A percentile compares a stretch with the other conserved stretches of the same genome.
Evolutionary conservation across 495 filamentous ascomycete genomes (phyloP).

Genomic region (Extremus antarcticus): DNA sequence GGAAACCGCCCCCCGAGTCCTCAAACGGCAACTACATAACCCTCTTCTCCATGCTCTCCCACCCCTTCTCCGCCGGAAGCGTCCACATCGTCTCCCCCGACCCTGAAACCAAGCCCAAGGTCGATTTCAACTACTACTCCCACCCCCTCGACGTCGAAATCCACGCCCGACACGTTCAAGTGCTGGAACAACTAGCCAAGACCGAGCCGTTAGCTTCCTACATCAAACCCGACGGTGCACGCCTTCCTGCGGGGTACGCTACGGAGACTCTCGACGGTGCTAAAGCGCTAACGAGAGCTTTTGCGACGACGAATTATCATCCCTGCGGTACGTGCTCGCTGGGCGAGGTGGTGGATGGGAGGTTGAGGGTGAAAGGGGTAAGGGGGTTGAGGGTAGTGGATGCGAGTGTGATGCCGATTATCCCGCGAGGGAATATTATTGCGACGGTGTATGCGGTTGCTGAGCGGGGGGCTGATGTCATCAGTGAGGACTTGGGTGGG

Average conservation of each 20-base stretch:
- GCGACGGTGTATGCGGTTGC: slow-evolving; percentile 49
- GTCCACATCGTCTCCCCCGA: slow-evolving; percentile 13
- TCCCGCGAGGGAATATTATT: slow-evolving; percentile 41
- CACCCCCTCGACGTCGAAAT: slow-evolving; percentile 16
- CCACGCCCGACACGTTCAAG: slow-evolving; percentile 8
- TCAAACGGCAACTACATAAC: neutral
- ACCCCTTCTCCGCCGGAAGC: slow-evolving; percentile 18
- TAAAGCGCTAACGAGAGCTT: neutral
- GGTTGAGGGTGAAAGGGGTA: slow-evolving; percentile 40
- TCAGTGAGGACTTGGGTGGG: slow-evolving; percentile 7
- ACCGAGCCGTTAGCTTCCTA: slow-evolving; percentile 6
- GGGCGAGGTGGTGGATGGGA: slow-evolving; percentile 41
- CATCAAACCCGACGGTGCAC: slow-evolving; percentile 7
- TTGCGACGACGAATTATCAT: slow-evolving; percentile 23
- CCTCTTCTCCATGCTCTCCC: slow-evolving; percentile 2
- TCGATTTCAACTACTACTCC: slow-evolving; percentile 8
- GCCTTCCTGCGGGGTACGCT: neutral
- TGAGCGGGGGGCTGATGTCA: slow-evolving; percentile 35
- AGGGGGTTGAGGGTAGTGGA: slow-evolving; percentile 41
- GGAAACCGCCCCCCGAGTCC: neutral
- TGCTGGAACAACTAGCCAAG: slow-evolving; percentile 5
- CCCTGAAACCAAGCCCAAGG: slow-evolving; percentile 1
- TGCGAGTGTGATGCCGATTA: slow-evolving; percentile 47
- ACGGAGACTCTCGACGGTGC: neutral
- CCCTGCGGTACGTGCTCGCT: slow-evolving; percentile 38